A percentile compares a stretch with the other conserved stretches of the same genome.
These are phyloP conservation scores for Aspergillaceae sp. DNA, from an alignment of 2,329 filamentous ascomycete species.

Conservation along the genomic window DNA sequence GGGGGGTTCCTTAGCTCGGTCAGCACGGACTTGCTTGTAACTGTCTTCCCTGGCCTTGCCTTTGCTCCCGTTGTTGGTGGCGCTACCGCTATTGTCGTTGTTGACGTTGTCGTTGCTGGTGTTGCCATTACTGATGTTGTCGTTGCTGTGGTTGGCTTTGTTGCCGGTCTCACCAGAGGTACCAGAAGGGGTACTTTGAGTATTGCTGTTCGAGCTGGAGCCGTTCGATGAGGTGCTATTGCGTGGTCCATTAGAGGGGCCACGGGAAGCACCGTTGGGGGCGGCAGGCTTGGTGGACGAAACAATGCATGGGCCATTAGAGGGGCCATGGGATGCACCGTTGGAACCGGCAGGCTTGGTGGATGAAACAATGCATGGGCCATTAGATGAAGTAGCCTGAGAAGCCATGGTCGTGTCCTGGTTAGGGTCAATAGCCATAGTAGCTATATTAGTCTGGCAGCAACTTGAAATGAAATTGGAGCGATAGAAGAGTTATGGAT, in stretches of 20 bases:
- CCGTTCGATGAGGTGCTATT: background rate
- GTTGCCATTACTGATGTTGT: background rate
- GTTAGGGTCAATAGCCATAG: background rate
- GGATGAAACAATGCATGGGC: too few species aligned
- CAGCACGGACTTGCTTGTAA: conserved; percentile 9
- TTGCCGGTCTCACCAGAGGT: background rate
- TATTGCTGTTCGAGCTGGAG: background rate
- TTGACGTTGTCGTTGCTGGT: background rate
- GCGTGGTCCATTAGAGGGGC: too few species aligned
- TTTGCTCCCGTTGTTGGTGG: background rate
- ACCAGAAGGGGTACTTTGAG: too few species aligned
- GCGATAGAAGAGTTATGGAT: background rate
- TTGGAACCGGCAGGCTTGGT: too few species aligned
- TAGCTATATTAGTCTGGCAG: background rate
- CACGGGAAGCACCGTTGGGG: too few species aligned
- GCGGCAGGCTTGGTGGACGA: too few species aligned
- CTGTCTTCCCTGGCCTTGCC: background rate
- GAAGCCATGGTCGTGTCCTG: background rate
- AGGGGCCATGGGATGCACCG: too few species aligned
- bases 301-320: too few species aligned
- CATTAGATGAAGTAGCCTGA: too few species aligned
- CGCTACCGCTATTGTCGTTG: background rate
- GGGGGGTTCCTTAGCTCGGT: conserved; percentile 19
- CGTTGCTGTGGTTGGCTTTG: background rate
- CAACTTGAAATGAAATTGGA: background rate